Percentiles rank a stretch among this genome's conserved stretches.
phyloP scores from a whole-genome alignment of 306 rosid species.

The Cucumis cinereus region DNA sequence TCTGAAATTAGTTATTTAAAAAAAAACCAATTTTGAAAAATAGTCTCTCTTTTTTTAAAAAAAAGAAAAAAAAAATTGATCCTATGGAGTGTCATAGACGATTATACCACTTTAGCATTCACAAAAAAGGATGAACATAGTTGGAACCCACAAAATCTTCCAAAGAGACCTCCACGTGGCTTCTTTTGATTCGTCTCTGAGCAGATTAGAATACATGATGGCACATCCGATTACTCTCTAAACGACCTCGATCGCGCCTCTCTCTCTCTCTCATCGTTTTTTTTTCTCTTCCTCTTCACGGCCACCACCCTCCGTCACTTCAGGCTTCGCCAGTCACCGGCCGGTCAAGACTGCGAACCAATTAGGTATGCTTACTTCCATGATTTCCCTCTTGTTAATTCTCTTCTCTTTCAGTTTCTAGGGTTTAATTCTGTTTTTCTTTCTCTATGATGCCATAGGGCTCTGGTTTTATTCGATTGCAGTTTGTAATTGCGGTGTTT shows the following conservation, averaged over 20 bases:
- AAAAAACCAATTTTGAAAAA: no score
- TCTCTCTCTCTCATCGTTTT: slow-evolving; percentile 4
- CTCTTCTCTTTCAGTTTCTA: neutral
- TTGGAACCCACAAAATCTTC: neutral
- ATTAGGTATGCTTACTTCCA: neutral
- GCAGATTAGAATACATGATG: slow-evolving; percentile 3
- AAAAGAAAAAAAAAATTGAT: neutral
- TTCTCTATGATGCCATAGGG: neutral
- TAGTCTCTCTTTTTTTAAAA: no score
- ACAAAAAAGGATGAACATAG: neutral
- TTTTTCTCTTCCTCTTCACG: neutral
- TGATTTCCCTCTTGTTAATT: neutral
- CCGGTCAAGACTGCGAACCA: neutral
- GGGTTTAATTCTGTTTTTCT: neutral
- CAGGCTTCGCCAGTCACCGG: slow-evolving; percentile 5
- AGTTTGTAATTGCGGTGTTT: neutral
- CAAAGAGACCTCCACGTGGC: neutral
- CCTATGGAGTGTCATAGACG: neutral
- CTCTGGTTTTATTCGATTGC: neutral
- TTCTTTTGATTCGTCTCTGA: neutral
- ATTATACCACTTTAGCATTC: neutral
- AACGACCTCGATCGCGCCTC: neutral
- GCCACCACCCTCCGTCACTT: slow-evolving; percentile 13
- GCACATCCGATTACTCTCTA: slow-evolving; percentile 10
- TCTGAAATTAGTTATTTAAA: no score